Evolutionary conservation across 1,139 yeast genomes (phyloP), one percentile per base, ranked within the genome.

Genomic region (Lodderomyces metapsilosis): DNA sequence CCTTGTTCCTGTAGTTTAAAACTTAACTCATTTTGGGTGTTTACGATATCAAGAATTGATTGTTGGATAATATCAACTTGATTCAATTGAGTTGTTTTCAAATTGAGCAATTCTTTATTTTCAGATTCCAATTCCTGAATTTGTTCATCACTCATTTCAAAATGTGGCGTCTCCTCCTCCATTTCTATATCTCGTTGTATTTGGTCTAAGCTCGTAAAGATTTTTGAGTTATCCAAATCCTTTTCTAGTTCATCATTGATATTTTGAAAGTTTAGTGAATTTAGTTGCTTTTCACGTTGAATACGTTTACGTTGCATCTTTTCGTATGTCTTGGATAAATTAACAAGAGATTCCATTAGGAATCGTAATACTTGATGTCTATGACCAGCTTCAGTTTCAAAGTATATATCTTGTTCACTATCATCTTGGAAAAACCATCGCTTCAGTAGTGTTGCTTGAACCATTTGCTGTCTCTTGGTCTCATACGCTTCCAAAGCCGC

Each of bases 31-130:
- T 84, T 74, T 55, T 89, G 95, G 49, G 92, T 63, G 42, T 82
- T 80, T 2, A 92, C 78, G 39, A 92, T 85, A 56, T 89, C 97
- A 41, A 82, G 64, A 67, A 91, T 82, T 2, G 95, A 80, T 45
- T 73, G 74, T 57, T 89, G 94, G n/a, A 92, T 78, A 47, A 75
- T 69, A 49, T 79, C 81, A 9, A 82, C 86, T 49, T 81, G 80
- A 42, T 80, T 77, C 35, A 91, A 64, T 50, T 89, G 95, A 39
- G 80, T 80, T 13, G 77, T 65, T 52, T 85, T 84, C 42, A 77
- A 59, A 41, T 73, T 66, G 13, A 89, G 59, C 27, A 91, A 68
- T 43, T 80, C 83, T 46, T 78, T 74, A 58, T 88, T 92, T 57
- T 92, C 98, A 11, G 68, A 62, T 50, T 84, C 82, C 21, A 89